Conservation (phyloP, 208 protist species). For the Crithidia thermophila region DNA sequence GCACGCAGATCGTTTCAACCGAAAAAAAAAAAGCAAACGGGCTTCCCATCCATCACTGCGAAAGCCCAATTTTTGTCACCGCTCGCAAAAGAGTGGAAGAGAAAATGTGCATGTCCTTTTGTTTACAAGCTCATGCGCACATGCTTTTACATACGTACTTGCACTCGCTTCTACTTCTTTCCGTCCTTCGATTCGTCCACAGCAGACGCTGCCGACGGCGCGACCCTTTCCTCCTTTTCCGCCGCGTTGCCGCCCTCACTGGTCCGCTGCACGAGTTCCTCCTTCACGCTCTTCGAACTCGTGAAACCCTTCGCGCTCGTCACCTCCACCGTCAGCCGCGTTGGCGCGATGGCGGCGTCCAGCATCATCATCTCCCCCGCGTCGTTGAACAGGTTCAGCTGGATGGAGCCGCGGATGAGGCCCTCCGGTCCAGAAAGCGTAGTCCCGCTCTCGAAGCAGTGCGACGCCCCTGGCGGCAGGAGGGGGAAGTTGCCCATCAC, state of each 20-base stretch:
- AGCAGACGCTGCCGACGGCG: not conserved
- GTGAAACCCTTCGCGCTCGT: conserved; percentile 21
- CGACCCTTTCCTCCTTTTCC: not conserved
- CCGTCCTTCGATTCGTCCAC: not conserved
- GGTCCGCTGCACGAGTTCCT: conserved; percentile 31
- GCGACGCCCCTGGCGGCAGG: conserved; percentile 73
- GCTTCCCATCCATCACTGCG: no score
- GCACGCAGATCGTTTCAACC: no score
- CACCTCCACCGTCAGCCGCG: conserved; percentile 48
- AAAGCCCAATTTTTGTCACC: no score
- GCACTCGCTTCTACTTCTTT: no score
- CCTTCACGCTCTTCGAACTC: conserved; percentile 15
- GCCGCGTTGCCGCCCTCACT: not conserved
- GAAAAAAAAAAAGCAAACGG: conserved; percentile 7
- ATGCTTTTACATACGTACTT: no score
- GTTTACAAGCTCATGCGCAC: no score
- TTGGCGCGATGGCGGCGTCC: conserved; percentile 75
- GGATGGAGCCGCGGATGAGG: conserved; percentile 83
- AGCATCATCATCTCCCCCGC: conserved; percentile 65
- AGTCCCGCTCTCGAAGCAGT: conserved; percentile 78
- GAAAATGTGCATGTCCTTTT: no score
- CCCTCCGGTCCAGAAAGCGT: conserved; percentile 54
- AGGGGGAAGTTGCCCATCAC: conserved; percentile 77
- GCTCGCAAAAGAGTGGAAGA: no score
- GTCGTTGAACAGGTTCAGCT: conserved; percentile 82